Evolutionary conservation across 164 flowering plant species (phyloP).

Genomic region (Dillenia suffruticosa): DNA sequence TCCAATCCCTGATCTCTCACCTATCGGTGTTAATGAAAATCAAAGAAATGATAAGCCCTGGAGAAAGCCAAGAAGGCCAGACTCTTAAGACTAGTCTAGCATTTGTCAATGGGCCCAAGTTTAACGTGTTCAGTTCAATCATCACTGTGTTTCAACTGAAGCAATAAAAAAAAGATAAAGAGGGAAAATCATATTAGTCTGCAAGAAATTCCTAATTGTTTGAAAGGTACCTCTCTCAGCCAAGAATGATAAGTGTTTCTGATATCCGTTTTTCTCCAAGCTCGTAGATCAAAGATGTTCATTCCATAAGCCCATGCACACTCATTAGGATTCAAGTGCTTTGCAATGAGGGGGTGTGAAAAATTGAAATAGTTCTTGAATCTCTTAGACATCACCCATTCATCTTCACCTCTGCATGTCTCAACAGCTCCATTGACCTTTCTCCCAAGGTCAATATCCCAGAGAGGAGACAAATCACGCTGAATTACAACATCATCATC

Average conservation of each 20-base stretch:
- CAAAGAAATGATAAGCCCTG: no score
- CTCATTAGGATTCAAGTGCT: constrained; percentile 76
- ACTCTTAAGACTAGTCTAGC: no score
- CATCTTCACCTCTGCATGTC: constrained; percentile 91
- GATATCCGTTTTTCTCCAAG: constrained; percentile 90
- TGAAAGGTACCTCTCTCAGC: constrained; percentile 71
- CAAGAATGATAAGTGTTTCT: constrained; percentile 87
- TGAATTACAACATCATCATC: constrained; percentile 98
- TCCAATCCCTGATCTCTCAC: no score
- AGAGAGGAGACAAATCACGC: constrained; percentile 81
- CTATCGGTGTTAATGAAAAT: no score
- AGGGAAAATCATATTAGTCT: no score
- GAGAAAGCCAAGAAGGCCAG: no score
- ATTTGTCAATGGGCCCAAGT: no score
- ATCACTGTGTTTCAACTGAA: no score
- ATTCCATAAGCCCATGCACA: constrained; percentile 99
- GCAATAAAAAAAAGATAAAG: no score
- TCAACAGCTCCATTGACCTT: constrained; percentile 98
- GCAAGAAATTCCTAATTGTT: no score
- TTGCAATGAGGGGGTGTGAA: constrained; percentile 82
- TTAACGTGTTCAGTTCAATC: no score
- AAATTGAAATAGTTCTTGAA: constrained; percentile 93
- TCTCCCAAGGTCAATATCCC: constrained; percentile 86
- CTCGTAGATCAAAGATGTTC: constrained; percentile 88
- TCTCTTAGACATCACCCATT: constrained; percentile 93